These are phyloP conservation scores for Aphanomyces astaci DNA, from an alignment of 352 stramenopile species.

Conservation along the genomic window DNA sequence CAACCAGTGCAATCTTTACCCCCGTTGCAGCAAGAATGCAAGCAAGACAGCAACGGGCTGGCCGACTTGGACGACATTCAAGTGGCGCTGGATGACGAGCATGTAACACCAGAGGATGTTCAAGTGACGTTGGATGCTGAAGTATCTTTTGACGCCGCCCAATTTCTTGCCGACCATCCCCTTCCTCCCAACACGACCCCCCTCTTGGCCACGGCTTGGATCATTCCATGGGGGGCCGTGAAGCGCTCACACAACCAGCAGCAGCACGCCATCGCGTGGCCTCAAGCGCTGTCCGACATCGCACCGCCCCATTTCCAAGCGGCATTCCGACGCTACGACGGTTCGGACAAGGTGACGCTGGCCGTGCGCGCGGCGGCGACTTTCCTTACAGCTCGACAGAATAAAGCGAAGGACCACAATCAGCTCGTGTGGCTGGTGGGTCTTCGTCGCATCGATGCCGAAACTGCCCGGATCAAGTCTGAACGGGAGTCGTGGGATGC, in stretches of 20 bases:
- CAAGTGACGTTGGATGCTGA: neutral
- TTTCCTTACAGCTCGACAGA: neutral
- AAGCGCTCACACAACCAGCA: neutral
- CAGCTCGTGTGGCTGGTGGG: neutral
- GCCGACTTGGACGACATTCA: neutral
- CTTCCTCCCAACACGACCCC: neutral
- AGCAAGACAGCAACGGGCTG: too few relatives aligned
- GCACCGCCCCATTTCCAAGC: neutral
- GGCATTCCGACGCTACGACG: neutral
- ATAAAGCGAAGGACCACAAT: neutral
- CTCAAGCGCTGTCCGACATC: neutral
- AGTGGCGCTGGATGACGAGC: neutral
- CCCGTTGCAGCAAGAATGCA: too few relatives aligned
- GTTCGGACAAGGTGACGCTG: neutral
- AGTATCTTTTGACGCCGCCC: neutral
- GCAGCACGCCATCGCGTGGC: conserved; percentile 3
- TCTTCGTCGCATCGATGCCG: neutral
- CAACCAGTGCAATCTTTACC: neutral
- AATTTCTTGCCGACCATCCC: neutral
- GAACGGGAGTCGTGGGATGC: neutral
- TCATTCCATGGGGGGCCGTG: neutral
- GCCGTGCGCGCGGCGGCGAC: neutral
- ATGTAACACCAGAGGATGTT: neutral
- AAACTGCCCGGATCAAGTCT: neutral
- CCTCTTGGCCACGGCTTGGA: neutral